Evolutionary conservation across 148 eudicot genomes (phyloP), one percentile per base, ranked within the genome.

Genomic region (Camellia lanceoleosa): DNA sequence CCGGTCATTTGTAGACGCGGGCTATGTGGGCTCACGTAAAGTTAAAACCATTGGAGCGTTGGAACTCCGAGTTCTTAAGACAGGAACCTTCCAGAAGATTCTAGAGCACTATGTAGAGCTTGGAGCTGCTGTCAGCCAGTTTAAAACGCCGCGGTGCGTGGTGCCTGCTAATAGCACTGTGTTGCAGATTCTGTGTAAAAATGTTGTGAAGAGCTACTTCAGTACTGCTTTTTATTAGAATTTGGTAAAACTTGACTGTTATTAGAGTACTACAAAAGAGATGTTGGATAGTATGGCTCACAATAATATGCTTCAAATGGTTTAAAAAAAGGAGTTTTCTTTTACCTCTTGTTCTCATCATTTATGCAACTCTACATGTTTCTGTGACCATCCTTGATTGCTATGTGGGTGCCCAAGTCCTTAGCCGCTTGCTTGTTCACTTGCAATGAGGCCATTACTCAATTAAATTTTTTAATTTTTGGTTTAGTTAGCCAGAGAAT

Each of bases 71-170:
- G 80, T 97, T 1, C 43, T 94, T 67, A 84, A 72, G 84, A 90
- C 80, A 76, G 99, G 98, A 15, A 94, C 99, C 0, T 97, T 97
- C 71, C 85, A 86, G 10, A 85, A 89, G 93, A 85, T 97, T 41
- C 67, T 92, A 76, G 84, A 91, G 30, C 91, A 97, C 81, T 89
- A 77, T 51, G 89, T 94, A 55, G 89, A 81, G 63, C 74, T 90
- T 80, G 99, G 99, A 3, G 85, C 82, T 3, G 91, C 92, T 2
- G 87, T 88, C 43, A 97, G 90, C 87, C 99, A 97, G 87, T 94
- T 92, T 84, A 97, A 97, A 85, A 92, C 95, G 0, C 99, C 99
- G 13, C 58, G 99, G 19, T 97, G 90, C 64, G 89, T 96, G 7
- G 90, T 90, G 20, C 72, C 86, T 0, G 79, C 46, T 3, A 97